Conservation (phyloP, 2,329 filamentous ascomycete species). For the Chlorencoelia australis region DNA sequence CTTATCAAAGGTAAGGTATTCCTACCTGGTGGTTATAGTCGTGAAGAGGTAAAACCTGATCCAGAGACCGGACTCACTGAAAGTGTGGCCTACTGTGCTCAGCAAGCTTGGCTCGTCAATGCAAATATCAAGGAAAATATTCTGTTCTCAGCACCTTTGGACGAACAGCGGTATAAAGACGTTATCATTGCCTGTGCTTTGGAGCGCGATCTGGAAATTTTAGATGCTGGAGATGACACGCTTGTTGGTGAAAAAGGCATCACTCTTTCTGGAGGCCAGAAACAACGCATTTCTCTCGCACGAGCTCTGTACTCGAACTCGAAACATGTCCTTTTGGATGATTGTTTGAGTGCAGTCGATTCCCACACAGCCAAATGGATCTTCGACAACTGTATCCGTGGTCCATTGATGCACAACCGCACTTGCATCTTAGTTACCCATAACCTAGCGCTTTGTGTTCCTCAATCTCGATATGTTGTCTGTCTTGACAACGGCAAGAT, state of each 20-base stretch:
- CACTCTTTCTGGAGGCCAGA: constrained; percentile 90
- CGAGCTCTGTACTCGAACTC: constrained; percentile 94
- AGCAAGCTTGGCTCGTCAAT: constrained; percentile 95
- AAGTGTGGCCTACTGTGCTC: constrained; percentile 90
- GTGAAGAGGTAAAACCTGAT: constrained; percentile 74
- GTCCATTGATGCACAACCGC: constrained; percentile 75
- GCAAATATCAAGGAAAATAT: constrained; percentile 95
- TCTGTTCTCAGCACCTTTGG: constrained; percentile 70
- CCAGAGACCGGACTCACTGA: constrained; percentile 80
- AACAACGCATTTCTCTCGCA: constrained; percentile 94
- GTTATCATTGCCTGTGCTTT: constrained; percentile 88
- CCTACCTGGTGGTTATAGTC: constrained; percentile 66
- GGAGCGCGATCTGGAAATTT: constrained; percentile 81
- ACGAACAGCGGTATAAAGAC: constrained; percentile 74
- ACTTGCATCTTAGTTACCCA: constrained; percentile 96
- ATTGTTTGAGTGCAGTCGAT: constrained; percentile 93
- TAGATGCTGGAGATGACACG: constrained; percentile 87
- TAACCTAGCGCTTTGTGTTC: constrained; percentile 81
- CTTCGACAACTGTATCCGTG: constrained; percentile 84
- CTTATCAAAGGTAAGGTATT: constrained; percentile 69
- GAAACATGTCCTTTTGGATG: constrained; percentile 81
- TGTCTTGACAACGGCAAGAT: constrained; percentile 82
- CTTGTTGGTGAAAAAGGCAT: constrained; percentile 96
- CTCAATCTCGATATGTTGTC: constrained; percentile 70
- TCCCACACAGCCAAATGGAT: constrained; percentile 98